These are phyloP conservation scores for Lipomyces spencermartinsiae DNA, from an alignment of 805 yeast species.

Conservation along the genomic window DNA sequence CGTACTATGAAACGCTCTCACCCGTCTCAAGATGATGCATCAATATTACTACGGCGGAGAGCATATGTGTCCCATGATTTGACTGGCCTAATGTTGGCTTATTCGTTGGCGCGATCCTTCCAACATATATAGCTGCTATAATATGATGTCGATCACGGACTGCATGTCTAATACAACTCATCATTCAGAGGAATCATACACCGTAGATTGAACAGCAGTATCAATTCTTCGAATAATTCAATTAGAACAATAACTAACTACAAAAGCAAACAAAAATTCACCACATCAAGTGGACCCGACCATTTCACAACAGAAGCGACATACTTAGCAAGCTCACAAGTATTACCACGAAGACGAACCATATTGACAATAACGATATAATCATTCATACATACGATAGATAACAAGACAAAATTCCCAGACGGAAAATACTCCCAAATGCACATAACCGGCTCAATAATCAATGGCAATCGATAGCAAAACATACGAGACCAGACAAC, in stretches of 20 bases:
- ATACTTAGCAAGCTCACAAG: neutral
- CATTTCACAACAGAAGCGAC: neutral
- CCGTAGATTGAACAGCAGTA: neutral
- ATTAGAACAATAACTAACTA: neutral
- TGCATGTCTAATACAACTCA: neutral
- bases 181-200: neutral
- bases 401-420: conserved; percentile 5
- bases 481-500: neutral
- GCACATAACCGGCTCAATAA: neutral
- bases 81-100: no score
- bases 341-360: neutral
- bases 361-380: neutral
- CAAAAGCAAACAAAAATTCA: neutral
- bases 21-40: no score
- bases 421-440: neutral
- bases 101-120: no score
- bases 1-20: no score
- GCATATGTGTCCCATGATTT: no score
- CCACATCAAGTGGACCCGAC: neutral
- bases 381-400: neutral
- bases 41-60: no score
- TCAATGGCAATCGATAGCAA: neutral
- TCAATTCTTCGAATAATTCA: neutral
- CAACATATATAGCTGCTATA: no score
- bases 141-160: no score